These are phyloP conservation scores for Fusarium gaditjirri DNA, from an alignment of 2,329 filamentous ascomycete species.

Conservation along the genomic window DNA sequence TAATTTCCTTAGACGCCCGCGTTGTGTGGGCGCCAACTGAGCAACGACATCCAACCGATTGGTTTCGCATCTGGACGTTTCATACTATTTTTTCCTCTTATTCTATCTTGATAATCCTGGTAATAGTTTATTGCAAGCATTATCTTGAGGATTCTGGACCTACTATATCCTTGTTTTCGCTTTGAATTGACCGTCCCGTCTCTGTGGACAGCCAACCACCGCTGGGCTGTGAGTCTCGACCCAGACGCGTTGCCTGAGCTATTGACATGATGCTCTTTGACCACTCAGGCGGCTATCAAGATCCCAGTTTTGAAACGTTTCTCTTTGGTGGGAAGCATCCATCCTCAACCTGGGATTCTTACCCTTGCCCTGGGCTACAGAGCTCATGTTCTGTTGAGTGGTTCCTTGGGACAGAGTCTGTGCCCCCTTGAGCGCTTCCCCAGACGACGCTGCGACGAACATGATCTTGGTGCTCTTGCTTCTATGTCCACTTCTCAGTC, in stretches of 20 bases:
- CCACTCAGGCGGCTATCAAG: constrained; percentile 40
- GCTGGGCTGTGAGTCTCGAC: constrained; percentile 19
- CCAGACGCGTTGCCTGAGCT: constrained; percentile 5
- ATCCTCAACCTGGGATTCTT: constrained; percentile 9
- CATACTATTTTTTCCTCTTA: constrained; percentile 2
- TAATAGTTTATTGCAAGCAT: constrained; percentile 8
- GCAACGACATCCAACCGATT: constrained; percentile 34
- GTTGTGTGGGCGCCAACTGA: constrained; percentile 28
- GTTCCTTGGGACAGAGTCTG: constrained; percentile 1
- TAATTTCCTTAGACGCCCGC: constrained; percentile 40
- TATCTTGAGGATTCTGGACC: constrained; percentile 13
- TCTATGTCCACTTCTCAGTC: constrained; percentile 1
- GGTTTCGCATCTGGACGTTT: constrained; percentile 5
- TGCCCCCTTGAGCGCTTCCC: constrained; percentile 33
- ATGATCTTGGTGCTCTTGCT: background rate
- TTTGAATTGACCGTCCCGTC: background rate
- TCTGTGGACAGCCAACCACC: constrained; percentile 23
- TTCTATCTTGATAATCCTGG: constrained; percentile 1
- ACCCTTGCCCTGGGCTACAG: background rate
- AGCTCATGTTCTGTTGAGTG: constrained; percentile 10
- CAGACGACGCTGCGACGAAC: constrained; percentile 27
- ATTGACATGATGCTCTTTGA: constrained; percentile 2
- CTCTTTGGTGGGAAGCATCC: constrained; percentile 7
- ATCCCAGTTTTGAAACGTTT: constrained; percentile 32
- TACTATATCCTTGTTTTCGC: constrained; percentile 7